Evolutionary conservation across 345 rosid genomes (phyloP), one percentile per base, ranked within the genome.

Genomic region (Eucalyptus sideroxylon): DNA sequence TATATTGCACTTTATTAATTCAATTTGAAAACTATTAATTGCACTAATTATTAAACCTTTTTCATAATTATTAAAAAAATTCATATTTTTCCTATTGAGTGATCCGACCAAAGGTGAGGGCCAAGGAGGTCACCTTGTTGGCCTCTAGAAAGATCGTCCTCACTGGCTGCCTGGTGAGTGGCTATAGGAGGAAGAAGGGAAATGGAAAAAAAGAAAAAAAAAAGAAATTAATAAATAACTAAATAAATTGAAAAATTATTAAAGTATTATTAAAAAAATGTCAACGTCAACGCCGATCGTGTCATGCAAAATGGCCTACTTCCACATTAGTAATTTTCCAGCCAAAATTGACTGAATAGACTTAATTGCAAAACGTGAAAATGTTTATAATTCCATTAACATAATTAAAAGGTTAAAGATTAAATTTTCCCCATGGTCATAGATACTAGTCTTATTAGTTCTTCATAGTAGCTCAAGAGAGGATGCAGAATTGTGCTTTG

Each of bases 211-310:
- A 8, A 19, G 15, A 5, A 14, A 14, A 1, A 1, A 55, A 55
- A 3, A 51, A 7, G 1, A 53, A 10, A 56, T 4, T 2, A 24
- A 0, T 56, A 56, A 56, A 24, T 56, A 24, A 56, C 62, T 56
- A 56, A 56, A 56, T 24, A 56, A 56, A 56, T 23, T 24, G 6
- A 24, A 56, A 56, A 56, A 24, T 56, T 1, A 56, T 56, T 0
- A 56, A 56, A 56, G 1, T 0, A 5, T 56, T 2, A 24, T 23
- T 24, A 56, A 56, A 56, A 56, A 56, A 56, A 9, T 4, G 1
- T 56, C 30, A 0, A 56, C 5, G 0, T 56, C 0, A 56, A 0
- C 1, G 0, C 3, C 30, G 9, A 23, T 24, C 0, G 6, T 0
- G 1, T 13, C 30, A 56, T 56, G 6, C 6, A 56, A 0, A 24